Evolutionary conservation across 2,329 filamentous ascomycete species (phyloP).

Genomic region (Exophiala spinifera): DNA sequence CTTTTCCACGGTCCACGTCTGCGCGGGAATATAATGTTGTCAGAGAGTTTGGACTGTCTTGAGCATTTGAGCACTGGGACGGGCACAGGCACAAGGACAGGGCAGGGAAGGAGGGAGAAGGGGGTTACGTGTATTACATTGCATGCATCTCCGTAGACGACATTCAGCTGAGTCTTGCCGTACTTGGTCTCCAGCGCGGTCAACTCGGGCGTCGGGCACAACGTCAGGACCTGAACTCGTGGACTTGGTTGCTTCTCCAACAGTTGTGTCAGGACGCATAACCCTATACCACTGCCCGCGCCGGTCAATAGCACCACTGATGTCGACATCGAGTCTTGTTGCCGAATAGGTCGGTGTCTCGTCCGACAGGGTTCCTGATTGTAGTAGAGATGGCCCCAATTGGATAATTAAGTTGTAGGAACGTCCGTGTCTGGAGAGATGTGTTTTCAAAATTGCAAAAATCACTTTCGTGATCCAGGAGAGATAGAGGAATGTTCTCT

Average conservation of each 20-base stretch:
- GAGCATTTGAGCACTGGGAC: no score
- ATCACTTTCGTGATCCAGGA: no score
- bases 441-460: no score
- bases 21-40: no score
- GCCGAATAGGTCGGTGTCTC: not conserved
- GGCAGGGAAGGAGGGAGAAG: no score
- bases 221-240: constrained; percentile 4
- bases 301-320: constrained; percentile 1
- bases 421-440: no score
- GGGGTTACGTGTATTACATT: not conserved
- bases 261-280: constrained; percentile 46
- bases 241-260: not conserved
- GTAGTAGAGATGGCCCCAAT: no score
- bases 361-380: no score
- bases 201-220: constrained; percentile 1
- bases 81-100: no score
- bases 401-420: no score
- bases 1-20: constrained; percentile 2
- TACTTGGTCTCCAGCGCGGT: constrained; percentile 2
- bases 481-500: no score
- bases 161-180: not conserved
- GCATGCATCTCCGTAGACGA: constrained; percentile 4
- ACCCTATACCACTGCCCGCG: constrained; percentile 53
- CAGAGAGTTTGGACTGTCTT: no score
- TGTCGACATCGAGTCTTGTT: not conserved